These are phyloP conservation scores for Cryptosporidium viatorum DNA, from an alignment of 169 alveolate species.

Conservation along the genomic window DNA sequence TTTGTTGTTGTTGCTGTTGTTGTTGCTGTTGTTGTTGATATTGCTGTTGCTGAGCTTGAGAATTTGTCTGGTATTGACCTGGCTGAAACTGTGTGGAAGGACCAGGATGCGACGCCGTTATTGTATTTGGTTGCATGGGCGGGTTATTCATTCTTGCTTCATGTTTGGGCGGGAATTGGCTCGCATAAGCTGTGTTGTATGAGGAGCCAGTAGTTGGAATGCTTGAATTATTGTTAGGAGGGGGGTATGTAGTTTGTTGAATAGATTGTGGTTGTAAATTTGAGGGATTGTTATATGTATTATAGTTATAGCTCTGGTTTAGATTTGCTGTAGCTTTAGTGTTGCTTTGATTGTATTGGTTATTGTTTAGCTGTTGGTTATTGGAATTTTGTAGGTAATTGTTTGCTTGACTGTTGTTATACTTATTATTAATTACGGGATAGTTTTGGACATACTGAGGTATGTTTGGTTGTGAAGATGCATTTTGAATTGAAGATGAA, in stretches of 20 bases:
- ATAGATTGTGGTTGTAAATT: not conserved
- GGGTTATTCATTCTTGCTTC: not conserved
- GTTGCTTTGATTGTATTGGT: not conserved
- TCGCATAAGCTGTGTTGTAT: not conserved
- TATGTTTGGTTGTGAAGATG: not conserved
- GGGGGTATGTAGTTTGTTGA: not conserved
- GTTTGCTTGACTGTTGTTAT: conserved; percentile 7
- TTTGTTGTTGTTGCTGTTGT: conserved; percentile 3
- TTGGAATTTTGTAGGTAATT: not conserved
- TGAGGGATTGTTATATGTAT: not conserved
- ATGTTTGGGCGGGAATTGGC: not conserved
- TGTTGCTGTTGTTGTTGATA: not conserved
- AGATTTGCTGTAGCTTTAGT: not conserved
- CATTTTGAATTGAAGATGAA: conserved; percentile 3
- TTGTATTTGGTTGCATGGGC: not conserved
- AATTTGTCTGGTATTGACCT: not conserved
- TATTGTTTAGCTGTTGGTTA: not conserved
- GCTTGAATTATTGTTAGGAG: not conserved
- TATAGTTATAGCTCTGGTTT: not conserved
- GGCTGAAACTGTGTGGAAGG: not conserved
- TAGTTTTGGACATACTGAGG: conserved; percentile 18
- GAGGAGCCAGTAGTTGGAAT: not conserved
- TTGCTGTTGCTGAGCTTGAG: not conserved
- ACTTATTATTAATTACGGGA: not conserved
- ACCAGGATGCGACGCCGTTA: not conserved